Conservation (phyloP, 148 eudicot genomes). For the Hydrangea macrophylla region DNA sequence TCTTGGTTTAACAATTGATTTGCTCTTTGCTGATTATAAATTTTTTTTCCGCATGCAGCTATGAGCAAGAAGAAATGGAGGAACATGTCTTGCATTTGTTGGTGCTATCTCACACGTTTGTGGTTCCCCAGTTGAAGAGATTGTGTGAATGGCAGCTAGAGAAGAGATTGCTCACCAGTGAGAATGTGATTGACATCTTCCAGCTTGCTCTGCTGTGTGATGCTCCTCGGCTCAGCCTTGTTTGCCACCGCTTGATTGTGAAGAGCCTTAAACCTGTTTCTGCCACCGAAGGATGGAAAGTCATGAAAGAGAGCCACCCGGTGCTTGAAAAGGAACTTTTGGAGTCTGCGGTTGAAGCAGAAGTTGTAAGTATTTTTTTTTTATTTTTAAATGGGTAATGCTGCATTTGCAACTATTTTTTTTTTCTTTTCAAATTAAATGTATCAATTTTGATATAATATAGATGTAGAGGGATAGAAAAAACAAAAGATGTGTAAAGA, state of each 20-base stretch:
- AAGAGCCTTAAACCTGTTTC: constrained; percentile 52
- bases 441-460: too few species aligned
- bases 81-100: constrained; percentile 60
- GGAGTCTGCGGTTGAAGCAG: constrained; percentile 35
- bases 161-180: constrained; percentile 46
- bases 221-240: constrained; percentile 70
- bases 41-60: constrained; percentile 36
- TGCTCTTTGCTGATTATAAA: constrained; percentile 16
- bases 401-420: too few species aligned
- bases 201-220: constrained; percentile 90
- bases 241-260: constrained; percentile 68
- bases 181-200: constrained; percentile 65
- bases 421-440: too few species aligned
- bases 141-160: constrained; percentile 59
- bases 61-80: constrained; percentile 58
- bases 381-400: background rate
- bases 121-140: constrained; percentile 68
- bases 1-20: too few species aligned
- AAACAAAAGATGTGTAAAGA: too few species aligned
- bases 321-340: constrained; percentile 58
- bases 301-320: constrained; percentile 74
- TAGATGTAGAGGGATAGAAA: too few species aligned
- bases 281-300: constrained; percentile 75
- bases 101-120: constrained; percentile 74
- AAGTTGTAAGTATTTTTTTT: constrained; percentile 38